Conservation (phyloP, 208 protist genomes). For the Porcisia hertigi region DNA sequence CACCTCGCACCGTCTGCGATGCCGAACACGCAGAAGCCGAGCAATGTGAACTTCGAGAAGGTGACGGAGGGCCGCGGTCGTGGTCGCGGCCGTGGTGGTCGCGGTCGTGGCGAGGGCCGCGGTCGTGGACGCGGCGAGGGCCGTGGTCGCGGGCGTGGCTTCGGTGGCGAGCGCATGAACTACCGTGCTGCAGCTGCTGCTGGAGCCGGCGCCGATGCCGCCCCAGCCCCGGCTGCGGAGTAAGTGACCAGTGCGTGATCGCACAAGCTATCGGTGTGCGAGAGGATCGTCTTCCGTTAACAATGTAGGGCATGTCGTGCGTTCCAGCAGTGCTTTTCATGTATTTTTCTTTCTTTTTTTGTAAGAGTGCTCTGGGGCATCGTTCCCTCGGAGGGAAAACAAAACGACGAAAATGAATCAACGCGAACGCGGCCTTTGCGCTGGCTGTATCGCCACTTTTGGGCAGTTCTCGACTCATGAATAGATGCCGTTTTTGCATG, state of each 20-base stretch:
- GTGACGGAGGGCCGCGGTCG: constrained; percentile 41
- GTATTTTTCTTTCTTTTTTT: constrained; percentile 18
- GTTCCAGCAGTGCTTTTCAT: constrained; percentile 12
- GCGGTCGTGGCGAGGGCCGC: constrained; percentile 47
- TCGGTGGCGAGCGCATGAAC: constrained; percentile 76
- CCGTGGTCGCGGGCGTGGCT: constrained; percentile 57
- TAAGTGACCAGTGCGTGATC: constrained; percentile 25
- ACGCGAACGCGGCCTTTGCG: no score
- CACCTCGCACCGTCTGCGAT: constrained; percentile 85
- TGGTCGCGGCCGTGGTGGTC: constrained; percentile 50
- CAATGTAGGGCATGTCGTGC: constrained; percentile 20
- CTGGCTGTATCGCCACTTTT: no score
- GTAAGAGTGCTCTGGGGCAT: background rate
- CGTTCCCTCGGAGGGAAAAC: background rate
- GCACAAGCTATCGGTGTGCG: background rate
- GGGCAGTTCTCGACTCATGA: no score
- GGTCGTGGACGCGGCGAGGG: constrained; percentile 56
- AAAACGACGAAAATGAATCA: background rate
- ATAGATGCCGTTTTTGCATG: no score
- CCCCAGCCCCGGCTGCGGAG: constrained; percentile 39
- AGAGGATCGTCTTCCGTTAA: constrained; percentile 32
- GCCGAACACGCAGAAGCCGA: constrained; percentile 92
- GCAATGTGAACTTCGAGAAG: constrained; percentile 56
- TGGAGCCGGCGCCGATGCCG: constrained; percentile 25
- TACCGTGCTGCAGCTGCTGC: constrained; percentile 64